Conservation (phyloP, 306 rosid genomes). For the Oemleria cerasiformis region DNA sequence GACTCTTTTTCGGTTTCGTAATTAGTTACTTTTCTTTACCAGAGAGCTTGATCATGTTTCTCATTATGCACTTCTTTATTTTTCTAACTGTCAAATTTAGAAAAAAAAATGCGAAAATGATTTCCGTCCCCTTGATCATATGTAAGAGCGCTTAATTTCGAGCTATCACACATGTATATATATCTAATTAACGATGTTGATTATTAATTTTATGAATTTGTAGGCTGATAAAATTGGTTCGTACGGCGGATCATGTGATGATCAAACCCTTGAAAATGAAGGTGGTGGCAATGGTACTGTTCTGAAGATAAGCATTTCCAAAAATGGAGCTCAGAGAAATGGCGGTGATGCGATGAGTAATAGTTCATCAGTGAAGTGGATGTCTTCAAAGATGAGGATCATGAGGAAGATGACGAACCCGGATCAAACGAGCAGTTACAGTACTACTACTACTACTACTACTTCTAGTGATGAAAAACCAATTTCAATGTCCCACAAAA, state of each 20-base stretch:
- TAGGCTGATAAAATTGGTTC: constrained; percentile 40
- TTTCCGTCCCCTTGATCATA: too few species aligned
- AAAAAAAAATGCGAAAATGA: too few species aligned
- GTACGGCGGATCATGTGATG: constrained; percentile 45
- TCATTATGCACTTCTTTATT: too few species aligned
- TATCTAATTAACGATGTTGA: neutral
- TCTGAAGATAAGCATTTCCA: constrained; percentile 41
- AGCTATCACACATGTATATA: neutral
- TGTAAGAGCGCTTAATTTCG: too few species aligned
- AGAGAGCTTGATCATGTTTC: too few species aligned
- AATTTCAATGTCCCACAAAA: neutral
- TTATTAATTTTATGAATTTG: constrained; percentile 1
- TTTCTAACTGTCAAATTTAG: too few species aligned
- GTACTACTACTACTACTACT: too few species aligned
- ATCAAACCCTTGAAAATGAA: constrained; percentile 16
- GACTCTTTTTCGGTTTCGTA: neutral
- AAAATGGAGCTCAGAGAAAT: constrained; percentile 32
- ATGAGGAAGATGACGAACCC: constrained; percentile 52
- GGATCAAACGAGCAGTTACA: constrained; percentile 27
- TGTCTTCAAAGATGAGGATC: constrained; percentile 78
- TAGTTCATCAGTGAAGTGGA: constrained; percentile 58
- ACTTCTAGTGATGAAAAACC: neutral
- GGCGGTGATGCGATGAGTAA: constrained; percentile 18
- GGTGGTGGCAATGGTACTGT: constrained; percentile 16
- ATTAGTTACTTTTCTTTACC: too few species aligned